Base-by-base conservation (phyloP, 1,139 yeast genomes). In the Blastobotrys malaysiensis region DNA sequence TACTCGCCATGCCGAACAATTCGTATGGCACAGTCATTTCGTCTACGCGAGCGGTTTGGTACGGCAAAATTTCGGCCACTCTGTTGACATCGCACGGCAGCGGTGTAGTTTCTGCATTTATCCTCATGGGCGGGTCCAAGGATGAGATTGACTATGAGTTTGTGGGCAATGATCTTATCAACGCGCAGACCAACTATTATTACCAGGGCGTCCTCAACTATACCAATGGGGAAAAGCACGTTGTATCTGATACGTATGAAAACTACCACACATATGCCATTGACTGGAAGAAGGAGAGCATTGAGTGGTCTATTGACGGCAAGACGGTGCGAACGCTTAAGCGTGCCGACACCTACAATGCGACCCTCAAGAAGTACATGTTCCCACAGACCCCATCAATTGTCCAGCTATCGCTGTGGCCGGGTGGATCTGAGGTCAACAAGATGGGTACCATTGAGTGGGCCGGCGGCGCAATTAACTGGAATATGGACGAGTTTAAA, bases 321-420 rank as follows among this genome's bases (percentile, higher is more conserved):
- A 73, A 76, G 44, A 70, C 69, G 13, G 83, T 84, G 43, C 85
- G 97, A 73, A 82, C 88, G 3, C 77, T 90, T 63, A 69, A 77
- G 52, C 86, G 75, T 67, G 73, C 73, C 18, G 87, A 81, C 60
- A 89, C 97, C 22, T 84, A 75, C 69, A 89, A 90, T 70, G 69
- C 70, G 5, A 86, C 96, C 16, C 59, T 79, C 9, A 74, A 81
- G 9, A 64, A 66, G 20, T 88, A 83, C 73, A 71, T 73, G 57
- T 91, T 69, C 74, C 98, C 98, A n/a, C 95, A 88, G 73, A 89
- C 97, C 3, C 98, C 98, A 1, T 77, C 93, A 51, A 81, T 95
- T 66, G 72, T 91, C 55, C 96, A 91, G 73, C 72, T 88, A 54
- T 89, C 96, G 5, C 70, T 91, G 58, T 91, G 98, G 98, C 96